Percentiles rank a stretch among this genome's conserved stretches.
Conservation (phyloP, 129 eudicot species). For the Escallonia rubra region DNA sequence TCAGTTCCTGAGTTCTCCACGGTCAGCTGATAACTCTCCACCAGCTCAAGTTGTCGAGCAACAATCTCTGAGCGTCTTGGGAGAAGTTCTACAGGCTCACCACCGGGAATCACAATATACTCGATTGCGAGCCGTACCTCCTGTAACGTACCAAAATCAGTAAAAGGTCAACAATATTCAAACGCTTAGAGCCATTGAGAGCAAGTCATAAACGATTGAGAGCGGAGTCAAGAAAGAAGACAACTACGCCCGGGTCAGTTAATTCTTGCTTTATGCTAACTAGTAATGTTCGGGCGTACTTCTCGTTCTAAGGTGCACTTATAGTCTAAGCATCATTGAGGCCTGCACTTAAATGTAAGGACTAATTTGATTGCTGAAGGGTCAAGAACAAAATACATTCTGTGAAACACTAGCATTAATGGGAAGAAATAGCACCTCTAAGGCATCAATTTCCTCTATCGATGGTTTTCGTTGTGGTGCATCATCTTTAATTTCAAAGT, state of each 20-base stretch:
- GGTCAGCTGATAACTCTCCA: constrained; percentile 75
- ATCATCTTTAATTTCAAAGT: constrained; percentile 88
- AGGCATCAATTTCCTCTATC: constrained; percentile 90
- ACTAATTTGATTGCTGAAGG: not conserved
- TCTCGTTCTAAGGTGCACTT: no score
- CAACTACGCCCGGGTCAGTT: no score
- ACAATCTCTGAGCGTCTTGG: constrained; percentile 87
- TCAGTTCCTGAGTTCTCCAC: constrained; percentile 92
- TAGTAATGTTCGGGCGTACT: no score
- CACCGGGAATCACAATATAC: constrained; percentile 94
- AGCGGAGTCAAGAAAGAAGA: no score
- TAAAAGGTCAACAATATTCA: no score
- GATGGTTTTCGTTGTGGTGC: constrained; percentile 88
- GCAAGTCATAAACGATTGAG: no score
- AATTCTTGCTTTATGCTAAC: no score
- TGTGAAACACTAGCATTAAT: not conserved
- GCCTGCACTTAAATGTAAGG: no score
- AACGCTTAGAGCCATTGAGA: no score
- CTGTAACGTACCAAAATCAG: constrained; percentile 24
- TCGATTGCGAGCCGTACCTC: constrained; percentile 98
- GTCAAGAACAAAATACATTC: not conserved
- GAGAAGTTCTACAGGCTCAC: constrained; percentile 94
- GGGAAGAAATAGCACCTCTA: constrained; percentile 52
- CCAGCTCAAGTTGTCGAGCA: constrained; percentile 92
- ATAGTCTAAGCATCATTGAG: no score